Evolutionary conservation across 352 stramenopile genomes (phyloP).

Genomic region (Phytophthora agathidicida): DNA sequence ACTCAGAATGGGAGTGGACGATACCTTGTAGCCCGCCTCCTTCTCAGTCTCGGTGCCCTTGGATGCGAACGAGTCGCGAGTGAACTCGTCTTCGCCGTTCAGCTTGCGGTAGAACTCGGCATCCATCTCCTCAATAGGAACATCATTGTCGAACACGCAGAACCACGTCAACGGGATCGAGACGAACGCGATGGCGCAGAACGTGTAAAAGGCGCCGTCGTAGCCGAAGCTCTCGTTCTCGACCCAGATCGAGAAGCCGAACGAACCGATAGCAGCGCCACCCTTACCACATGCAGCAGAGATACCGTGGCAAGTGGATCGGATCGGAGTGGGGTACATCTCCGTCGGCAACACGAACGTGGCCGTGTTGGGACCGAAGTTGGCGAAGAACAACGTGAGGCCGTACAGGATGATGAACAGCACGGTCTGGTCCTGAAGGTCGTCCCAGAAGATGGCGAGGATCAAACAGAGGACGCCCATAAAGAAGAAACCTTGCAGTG

Average conservation of each 20-base stretch:
- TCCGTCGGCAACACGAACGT: too few species aligned
- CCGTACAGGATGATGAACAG: too few species aligned
- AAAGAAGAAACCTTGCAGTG: too few species aligned
- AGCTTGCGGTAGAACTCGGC: conserved; percentile 45
- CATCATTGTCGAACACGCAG: conserved; percentile 57
- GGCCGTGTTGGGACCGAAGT: too few species aligned
- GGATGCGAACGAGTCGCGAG: conserved; percentile 19
- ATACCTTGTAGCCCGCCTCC: conserved; percentile 7
- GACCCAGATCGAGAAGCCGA: conserved; percentile 19
- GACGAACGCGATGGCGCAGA: conserved; percentile 62
- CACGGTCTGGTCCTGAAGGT: too few species aligned
- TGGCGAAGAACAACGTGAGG: too few species aligned
- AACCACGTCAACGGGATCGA: conserved; percentile 57
- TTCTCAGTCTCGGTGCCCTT: conserved; percentile 12
- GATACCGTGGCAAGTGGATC: conserved; percentile 86
- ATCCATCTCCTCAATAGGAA: conserved; percentile 47
- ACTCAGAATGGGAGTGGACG: too few species aligned
- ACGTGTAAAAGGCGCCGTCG: conserved; percentile 13
- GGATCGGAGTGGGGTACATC: conserved; percentile 80
- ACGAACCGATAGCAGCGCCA: conserved; percentile 14
- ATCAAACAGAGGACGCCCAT: too few species aligned
- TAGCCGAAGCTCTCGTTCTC: conserved; percentile 15
- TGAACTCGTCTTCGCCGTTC: conserved; percentile 24
- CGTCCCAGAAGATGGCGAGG: too few species aligned
- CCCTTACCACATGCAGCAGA: conserved; percentile 8